These are phyloP conservation scores for Puccinia sorghi DNA, from an alignment of 1,284 basidiomycete genomes.

Conservation along the genomic window DNA sequence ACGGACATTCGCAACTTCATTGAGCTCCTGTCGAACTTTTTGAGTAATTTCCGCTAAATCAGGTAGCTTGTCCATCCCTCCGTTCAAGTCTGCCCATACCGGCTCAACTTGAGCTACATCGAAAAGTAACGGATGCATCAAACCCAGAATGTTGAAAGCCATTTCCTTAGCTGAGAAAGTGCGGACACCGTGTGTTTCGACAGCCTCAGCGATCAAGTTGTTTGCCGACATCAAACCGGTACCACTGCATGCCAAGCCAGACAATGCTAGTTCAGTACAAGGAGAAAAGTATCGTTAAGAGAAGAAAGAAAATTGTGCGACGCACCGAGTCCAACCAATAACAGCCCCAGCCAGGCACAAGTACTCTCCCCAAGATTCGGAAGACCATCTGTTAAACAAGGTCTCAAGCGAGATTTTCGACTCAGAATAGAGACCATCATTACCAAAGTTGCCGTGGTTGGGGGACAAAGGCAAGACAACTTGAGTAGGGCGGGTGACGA, in stretches of 20 bases:
- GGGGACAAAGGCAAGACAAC: constrained; percentile 95
- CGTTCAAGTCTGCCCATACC: constrained; percentile 96
- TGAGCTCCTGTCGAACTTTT: constrained; percentile 74
- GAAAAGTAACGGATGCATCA: constrained; percentile 97
- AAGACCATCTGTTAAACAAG: constrained; percentile 93
- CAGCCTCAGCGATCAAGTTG: constrained; percentile 89
- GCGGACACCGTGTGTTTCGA: constrained; percentile 89
- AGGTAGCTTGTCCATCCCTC: constrained; percentile 93
- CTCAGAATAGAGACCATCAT: constrained; percentile 96
- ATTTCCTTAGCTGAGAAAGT: constrained; percentile 99
- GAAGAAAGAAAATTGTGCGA: background rate
- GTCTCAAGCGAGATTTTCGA: constrained; percentile 98
- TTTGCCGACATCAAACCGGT: constrained; percentile 97
- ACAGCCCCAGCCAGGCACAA: constrained; percentile 96
- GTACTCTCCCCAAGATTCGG: constrained; percentile 99
- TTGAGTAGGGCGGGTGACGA: constrained; percentile 96
- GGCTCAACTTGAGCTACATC: constrained; percentile 99
- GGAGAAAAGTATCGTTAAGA: background rate
- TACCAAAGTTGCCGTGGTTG: constrained; percentile 96
- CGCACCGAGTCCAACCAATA: constrained; percentile 71
- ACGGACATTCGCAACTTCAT: constrained; percentile 83
- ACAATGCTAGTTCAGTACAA: constrained; percentile 51
- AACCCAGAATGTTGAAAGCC: constrained; percentile 98
- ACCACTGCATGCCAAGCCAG: constrained; percentile 75
- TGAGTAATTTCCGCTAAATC: constrained; percentile 88